phyloP scores from a whole-genome alignment of 75 land plant genomes.

The Ceratopteris richardii region DNA sequence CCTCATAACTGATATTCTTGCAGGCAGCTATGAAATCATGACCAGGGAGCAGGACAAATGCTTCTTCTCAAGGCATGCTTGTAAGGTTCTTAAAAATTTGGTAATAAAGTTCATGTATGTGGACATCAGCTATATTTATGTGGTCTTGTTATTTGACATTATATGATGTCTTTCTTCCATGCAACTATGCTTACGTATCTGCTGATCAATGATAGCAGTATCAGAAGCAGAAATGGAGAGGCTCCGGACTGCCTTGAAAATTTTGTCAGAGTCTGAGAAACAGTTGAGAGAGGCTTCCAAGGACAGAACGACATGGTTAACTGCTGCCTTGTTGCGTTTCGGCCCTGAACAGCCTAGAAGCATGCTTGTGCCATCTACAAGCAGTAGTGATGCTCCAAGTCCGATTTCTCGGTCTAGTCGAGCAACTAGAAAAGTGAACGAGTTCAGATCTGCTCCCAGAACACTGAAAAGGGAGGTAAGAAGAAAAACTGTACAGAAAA shows the following conservation, averaged over 20 bases:
- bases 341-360: slow-evolving; percentile 7
- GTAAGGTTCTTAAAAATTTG: slow-evolving; percentile 25
- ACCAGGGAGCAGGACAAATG: slow-evolving; percentile 12
- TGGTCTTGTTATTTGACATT: too few relatives aligned
- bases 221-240: slow-evolving; percentile 21
- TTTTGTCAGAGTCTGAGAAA: slow-evolving; percentile 38
- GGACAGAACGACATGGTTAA: slow-evolving; percentile 32
- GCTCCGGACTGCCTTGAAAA: slow-evolving; percentile 29
- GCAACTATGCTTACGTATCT: too few relatives aligned
- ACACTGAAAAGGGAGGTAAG: neutral
- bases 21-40: slow-evolving; percentile 33
- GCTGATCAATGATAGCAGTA: slow-evolving; percentile 8
- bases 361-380: slow-evolving; percentile 9
- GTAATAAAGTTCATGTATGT: neutral
- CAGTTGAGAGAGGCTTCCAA: slow-evolving; percentile 26
- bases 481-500: neutral
- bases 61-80: slow-evolving; percentile 27
- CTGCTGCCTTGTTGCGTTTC: slow-evolving; percentile 35
- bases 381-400: slow-evolving; percentile 15
- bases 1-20: slow-evolving; percentile 77
- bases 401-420: neutral
- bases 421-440: neutral
- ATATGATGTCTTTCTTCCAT: too few relatives aligned
- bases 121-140: too few relatives aligned
- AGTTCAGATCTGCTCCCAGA: neutral